Base-by-base conservation (phyloP, 805 yeast genomes). In the Ogataea henricii region DNA sequence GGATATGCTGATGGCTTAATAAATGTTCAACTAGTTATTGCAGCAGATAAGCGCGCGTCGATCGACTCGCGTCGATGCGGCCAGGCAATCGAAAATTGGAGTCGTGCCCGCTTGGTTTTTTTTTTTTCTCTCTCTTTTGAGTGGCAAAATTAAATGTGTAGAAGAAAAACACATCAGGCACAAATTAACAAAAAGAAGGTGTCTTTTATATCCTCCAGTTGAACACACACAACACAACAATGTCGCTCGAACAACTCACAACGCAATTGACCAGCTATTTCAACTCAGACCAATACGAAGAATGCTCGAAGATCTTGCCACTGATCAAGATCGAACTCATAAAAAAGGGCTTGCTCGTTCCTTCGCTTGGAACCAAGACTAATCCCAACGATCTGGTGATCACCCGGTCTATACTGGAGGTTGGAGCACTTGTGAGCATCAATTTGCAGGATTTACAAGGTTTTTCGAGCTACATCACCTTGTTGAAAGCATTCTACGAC, bases 401-500 rank as follows among this genome's bases (percentile, higher is more conserved):
- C 33, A 82, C 96, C 6, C 83, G 95, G 56, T 81, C 86, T 34
- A 86, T 92, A 36, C 72, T 94, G 43, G 98, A 94, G 66, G 80
- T 90, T 50, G 97, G 96, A 10, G 96, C 96, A 0, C 72, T 92
- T 45, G 78, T 87, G 14, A 78, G 91, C 42, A 81, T 94, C 52
- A 84, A 85, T 56, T 65, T 78, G 36, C 69, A 77, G 29, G 77
- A 87, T 52, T 79, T 85, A 58, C 76, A 69, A 17, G 76, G 77
- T n/a, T 89, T 90, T 62, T 84, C 85, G 55, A 84, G 84, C 59
- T 82, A 79, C 65, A 78, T 86, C 49, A 79, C 83, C 16, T 91
- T 86, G 65, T 76, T 94, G 62, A 78, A 83, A 53, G 87, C 88
- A 20, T 94, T 89, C 66, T 94, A 92, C 66, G 73, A 73, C 50